Evolutionary conservation across 371 early-diverging fungal genomes (phyloP).

Genomic region (Caulochytrium protostelioides): DNA sequence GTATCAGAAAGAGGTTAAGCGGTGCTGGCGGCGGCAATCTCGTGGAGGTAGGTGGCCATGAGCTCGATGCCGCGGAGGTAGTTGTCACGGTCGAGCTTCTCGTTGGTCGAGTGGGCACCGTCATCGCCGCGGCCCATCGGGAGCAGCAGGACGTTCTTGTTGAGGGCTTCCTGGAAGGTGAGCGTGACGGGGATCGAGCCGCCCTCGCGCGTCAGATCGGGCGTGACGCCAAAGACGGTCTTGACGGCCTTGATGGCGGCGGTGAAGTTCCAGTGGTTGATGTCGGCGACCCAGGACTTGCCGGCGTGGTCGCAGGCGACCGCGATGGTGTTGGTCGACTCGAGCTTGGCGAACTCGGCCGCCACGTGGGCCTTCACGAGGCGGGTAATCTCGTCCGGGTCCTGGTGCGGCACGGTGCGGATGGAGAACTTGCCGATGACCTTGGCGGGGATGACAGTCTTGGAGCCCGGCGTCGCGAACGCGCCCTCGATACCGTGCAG

Average conservation of each 20-base stretch:
- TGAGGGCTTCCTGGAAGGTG: conserved; percentile 82
- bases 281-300: conserved; percentile 78
- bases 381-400: conserved; percentile 49
- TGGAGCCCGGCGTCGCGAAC: conserved; percentile 74
- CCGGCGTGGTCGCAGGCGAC: conserved; percentile 63
- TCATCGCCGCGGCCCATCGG: conserved; percentile 79
- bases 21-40: conserved; percentile 36
- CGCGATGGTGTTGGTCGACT: conserved; percentile 55
- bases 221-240: conserved; percentile 64
- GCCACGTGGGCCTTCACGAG: conserved; percentile 48
- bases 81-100: conserved; percentile 78
- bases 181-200: conserved; percentile 94
- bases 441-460: conserved; percentile 91
- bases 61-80: conserved; percentile 86
- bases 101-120: conserved; percentile 93
- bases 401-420: conserved; percentile 64
- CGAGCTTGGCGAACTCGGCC: conserved; percentile 65
- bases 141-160: conserved; percentile 65
- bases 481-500: conserved; percentile 94
- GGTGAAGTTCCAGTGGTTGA: conserved; percentile 75
- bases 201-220: conserved; percentile 91
- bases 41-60: conserved; percentile 69
- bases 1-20: no score
- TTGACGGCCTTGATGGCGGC: conserved; percentile 76
- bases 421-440: conserved; percentile 92